Evolutionary conservation across 768 basidiomycete genomes (phyloP).

Genomic region (Suillus fuscotomentosus): DNA sequence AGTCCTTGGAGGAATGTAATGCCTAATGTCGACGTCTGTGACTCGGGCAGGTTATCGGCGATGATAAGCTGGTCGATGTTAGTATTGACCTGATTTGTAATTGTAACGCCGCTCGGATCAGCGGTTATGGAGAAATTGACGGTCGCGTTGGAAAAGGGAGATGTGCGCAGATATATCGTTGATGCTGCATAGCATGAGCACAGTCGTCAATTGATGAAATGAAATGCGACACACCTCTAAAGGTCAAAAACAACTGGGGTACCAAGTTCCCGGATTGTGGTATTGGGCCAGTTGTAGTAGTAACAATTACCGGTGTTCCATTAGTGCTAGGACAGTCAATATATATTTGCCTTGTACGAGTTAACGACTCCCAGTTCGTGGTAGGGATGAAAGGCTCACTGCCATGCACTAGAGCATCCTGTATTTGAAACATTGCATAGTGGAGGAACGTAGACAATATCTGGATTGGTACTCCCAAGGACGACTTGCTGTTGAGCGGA

Average conservation of each 20-base stretch:
- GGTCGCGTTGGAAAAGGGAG: slow-evolving; percentile 46
- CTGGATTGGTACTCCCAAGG: slow-evolving; percentile 19
- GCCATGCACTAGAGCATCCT: slow-evolving; percentile 27
- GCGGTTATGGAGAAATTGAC: slow-evolving; percentile 50
- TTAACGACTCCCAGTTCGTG: not conserved
- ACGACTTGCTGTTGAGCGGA: slow-evolving; percentile 22
- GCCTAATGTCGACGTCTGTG: slow-evolving; percentile 40
- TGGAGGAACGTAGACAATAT: slow-evolving; percentile 29
- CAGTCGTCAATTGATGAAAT: slow-evolving; percentile 7
- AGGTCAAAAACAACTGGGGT: slow-evolving; percentile 57
- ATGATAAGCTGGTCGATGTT: slow-evolving; percentile 35
- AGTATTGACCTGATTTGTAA: slow-evolving; percentile 40
- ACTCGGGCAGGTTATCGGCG: slow-evolving; percentile 39
- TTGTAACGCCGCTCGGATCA: slow-evolving; percentile 32
- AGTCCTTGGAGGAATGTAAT: slow-evolving; percentile 37
- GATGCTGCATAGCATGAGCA: slow-evolving; percentile 33
- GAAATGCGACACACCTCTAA: slow-evolving; percentile 40
- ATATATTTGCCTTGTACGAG: slow-evolving; percentile 20
- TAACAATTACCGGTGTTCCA: slow-evolving; percentile 26
- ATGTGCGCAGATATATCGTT: slow-evolving; percentile 42
- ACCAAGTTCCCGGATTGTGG: slow-evolving; percentile 40
- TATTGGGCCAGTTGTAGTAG: slow-evolving; percentile 39
- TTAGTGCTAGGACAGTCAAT: slow-evolving; percentile 11
- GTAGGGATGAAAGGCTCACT: not conserved
- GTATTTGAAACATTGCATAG: slow-evolving; percentile 15